A percentile compares a stretch with the other conserved stretches of the same genome.
Conservation (phyloP, 192 early-diverging fungal species). For the Mycoemilia scoparia region DNA sequence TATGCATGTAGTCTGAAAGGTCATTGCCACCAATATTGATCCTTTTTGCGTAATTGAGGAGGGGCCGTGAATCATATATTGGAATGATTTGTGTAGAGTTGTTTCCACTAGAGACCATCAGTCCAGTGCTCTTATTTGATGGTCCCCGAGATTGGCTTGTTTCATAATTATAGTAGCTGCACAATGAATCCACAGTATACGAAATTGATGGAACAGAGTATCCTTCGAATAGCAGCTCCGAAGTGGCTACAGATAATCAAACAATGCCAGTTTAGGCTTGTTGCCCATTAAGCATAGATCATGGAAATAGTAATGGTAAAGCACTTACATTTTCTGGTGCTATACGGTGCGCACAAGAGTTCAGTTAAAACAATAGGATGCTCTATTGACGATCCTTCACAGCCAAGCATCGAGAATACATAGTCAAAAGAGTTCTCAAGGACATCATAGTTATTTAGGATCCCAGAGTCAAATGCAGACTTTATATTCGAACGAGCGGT, state of each 20-base stretch:
- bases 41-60: slow-evolving; percentile 49
- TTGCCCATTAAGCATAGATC: too few relatives aligned
- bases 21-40: slow-evolving; percentile 62
- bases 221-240: slow-evolving; percentile 76
- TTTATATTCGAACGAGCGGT: slow-evolving; percentile 25
- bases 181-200: slow-evolving; percentile 76
- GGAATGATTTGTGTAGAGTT: slow-evolving; percentile 60
- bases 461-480: slow-evolving; percentile 16
- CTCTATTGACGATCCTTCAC: slow-evolving; percentile 43
- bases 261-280: too few relatives aligned
- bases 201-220: slow-evolving; percentile 57
- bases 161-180: slow-evolving; percentile 78
- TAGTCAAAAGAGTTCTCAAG: slow-evolving; percentile 77
- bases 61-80: slow-evolving; percentile 36
- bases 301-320: too few relatives aligned
- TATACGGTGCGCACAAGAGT: slow-evolving; percentile 51
- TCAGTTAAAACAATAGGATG: slow-evolving; percentile 86
- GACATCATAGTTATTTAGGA: slow-evolving; percentile 21
- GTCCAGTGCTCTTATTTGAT: slow-evolving; percentile 43
- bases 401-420: slow-evolving; percentile 59
- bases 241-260: too few relatives aligned
- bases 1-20: slow-evolving; percentile 64
- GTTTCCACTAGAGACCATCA: slow-evolving; percentile 57
- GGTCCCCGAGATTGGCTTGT: too few relatives aligned
- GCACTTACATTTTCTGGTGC: slow-evolving; percentile 57